phyloP scores from a whole-genome alignment of 352 stramenopile species.

The Phytophthora melonis region DNA sequence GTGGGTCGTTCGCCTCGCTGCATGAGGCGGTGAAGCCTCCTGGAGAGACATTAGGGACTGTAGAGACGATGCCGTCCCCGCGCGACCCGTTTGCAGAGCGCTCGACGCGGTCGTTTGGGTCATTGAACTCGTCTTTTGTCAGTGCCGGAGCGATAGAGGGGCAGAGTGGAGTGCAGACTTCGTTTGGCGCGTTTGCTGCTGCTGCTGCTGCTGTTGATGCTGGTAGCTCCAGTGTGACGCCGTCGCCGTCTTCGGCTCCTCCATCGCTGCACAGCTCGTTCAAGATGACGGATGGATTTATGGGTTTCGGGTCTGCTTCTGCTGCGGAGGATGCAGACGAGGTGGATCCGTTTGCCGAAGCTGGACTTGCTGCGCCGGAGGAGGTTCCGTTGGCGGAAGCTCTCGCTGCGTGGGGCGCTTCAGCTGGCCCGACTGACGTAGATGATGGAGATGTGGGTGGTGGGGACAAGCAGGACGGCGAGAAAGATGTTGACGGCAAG shows the following conservation, averaged over 20 bases:
- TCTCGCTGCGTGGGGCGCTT: slow-evolving; percentile 36
- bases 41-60: neutral
- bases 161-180: slow-evolving; percentile 6
- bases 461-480: slow-evolving; percentile 1
- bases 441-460: slow-evolving; percentile 7
- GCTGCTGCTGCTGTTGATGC: slow-evolving; percentile 23
- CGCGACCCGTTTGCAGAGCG: slow-evolving; percentile 26
- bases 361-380: slow-evolving; percentile 33
- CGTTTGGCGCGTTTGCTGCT: slow-evolving; percentile 24
- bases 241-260: slow-evolving; percentile 30
- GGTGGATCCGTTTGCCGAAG: slow-evolving; percentile 44
- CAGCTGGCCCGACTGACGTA: slow-evolving; percentile 3
- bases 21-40: slow-evolving; percentile 30
- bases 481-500: slow-evolving; percentile 2
- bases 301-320: slow-evolving; percentile 21
- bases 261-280: slow-evolving; percentile 48
- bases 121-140: slow-evolving; percentile 39
- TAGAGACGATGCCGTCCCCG: neutral
- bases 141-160: slow-evolving; percentile 31
- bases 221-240: neutral
- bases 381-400: slow-evolving; percentile 38
- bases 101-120: slow-evolving; percentile 38
- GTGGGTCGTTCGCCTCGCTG: slow-evolving; percentile 43
- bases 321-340: slow-evolving; percentile 23
- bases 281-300: slow-evolving; percentile 25